A percentile compares a stretch with the other conserved stretches of the same genome.
Conservation (phyloP, 148 eudicot genomes). For the Rhododendron henanense region DNA sequence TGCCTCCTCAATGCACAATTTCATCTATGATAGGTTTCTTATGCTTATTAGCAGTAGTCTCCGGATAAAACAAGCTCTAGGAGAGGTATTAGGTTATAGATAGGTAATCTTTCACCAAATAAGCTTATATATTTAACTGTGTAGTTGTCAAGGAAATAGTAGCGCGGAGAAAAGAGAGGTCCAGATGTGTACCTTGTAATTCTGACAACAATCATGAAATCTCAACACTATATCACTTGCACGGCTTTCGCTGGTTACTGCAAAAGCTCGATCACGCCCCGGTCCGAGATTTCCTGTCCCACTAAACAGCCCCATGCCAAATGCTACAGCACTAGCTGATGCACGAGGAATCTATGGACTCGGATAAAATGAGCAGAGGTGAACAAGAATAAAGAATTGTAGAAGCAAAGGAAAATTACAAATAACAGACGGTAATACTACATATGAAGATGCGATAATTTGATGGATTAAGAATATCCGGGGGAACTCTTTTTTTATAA, state of each 20-base stretch:
- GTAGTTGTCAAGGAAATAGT: not conserved
- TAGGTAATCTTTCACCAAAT: not conserved
- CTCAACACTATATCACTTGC: slow-evolving; percentile 89
- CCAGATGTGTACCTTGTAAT: slow-evolving; percentile 61
- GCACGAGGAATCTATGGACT: slow-evolving; percentile 77
- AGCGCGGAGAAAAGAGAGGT: slow-evolving; percentile 7
- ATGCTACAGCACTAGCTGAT: slow-evolving; percentile 98
- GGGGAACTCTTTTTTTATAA: not conserved
- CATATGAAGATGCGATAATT: not conserved
- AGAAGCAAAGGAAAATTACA: not conserved
- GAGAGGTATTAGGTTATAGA: not conserved
- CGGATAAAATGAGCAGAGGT: not conserved
- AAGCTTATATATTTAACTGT: not conserved
- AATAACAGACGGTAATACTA: not conserved
- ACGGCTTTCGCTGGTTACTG: slow-evolving; percentile 90
- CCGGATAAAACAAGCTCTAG: not conserved
- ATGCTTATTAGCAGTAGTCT: not conserved
- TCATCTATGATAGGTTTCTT: not conserved
- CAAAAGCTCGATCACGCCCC: slow-evolving; percentile 84
- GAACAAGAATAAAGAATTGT: not conserved
- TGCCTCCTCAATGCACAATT: not conserved
- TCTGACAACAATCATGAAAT: slow-evolving; percentile 94
- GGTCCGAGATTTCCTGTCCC: slow-evolving; percentile 82
- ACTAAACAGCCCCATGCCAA: slow-evolving; percentile 89
- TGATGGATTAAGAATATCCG: not conserved